Evolutionary conservation across 2,329 filamentous ascomycete genomes (phyloP).

Genomic region (Fusarium sp.): DNA sequence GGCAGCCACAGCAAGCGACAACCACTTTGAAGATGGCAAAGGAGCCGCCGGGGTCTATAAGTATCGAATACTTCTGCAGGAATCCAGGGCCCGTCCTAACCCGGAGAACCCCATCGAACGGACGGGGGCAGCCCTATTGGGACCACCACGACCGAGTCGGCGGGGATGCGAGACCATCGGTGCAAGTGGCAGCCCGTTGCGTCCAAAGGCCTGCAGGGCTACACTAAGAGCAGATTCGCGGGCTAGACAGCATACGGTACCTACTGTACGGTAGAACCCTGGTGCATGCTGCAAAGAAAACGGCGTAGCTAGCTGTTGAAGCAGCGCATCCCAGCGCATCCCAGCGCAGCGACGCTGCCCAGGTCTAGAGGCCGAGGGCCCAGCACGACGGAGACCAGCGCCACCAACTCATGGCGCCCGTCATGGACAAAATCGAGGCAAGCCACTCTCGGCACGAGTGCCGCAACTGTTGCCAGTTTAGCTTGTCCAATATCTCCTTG

Average conservation of each 20-base stretch:
- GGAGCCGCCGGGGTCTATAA: slow-evolving; percentile 34
- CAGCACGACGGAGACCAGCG: slow-evolving; percentile 20
- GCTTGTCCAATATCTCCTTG: slow-evolving; percentile 21
- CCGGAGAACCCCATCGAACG: slow-evolving; percentile 34
- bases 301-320: slow-evolving; percentile 19
- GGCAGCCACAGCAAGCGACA: slow-evolving; percentile 34
- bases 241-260: slow-evolving; percentile 19
- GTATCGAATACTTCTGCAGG: slow-evolving; percentile 39
- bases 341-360: neutral
- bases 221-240: slow-evolving; percentile 29
- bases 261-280: slow-evolving; percentile 3
- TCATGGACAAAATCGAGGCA: slow-evolving; percentile 26
- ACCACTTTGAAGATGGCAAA: slow-evolving; percentile 31
- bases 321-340: neutral
- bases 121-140: slow-evolving; percentile 40
- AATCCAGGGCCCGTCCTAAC: slow-evolving; percentile 21
- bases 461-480: slow-evolving; percentile 10
- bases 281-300: slow-evolving; percentile 34
- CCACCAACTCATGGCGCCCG: slow-evolving; percentile 28
- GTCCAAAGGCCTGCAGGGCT: slow-evolving; percentile 34
- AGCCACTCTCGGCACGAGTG: slow-evolving; percentile 31
- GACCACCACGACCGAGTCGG: slow-evolving; percentile 25
- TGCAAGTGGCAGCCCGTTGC: slow-evolving; percentile 26
- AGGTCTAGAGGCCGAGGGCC: slow-evolving; percentile 17
- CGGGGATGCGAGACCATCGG: slow-evolving; percentile 29